These are phyloP conservation scores for Suhomyces kilbournensis DNA, from an alignment of 805 yeast species.

Conservation along the genomic window DNA sequence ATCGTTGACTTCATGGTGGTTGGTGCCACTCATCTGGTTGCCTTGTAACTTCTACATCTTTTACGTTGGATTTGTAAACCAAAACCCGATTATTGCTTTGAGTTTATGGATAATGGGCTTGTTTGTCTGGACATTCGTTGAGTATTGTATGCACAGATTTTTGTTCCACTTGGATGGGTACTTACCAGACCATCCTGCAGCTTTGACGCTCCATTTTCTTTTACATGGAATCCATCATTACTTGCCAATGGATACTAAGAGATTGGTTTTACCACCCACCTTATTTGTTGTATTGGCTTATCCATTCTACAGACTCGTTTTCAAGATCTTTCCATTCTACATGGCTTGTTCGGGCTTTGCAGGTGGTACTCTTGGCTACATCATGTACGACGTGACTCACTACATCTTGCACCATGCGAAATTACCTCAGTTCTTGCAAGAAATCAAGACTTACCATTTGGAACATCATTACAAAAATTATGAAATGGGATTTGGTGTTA, in stretches of 20 bases:
- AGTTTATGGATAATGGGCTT: conserved; percentile 75
- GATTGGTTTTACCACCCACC: conserved; percentile 97
- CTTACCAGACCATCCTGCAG: conserved; percentile 75
- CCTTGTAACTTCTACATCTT: conserved; percentile 71
- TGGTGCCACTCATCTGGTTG: conserved; percentile 83
- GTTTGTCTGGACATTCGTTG: conserved; percentile 89
- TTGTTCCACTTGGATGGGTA: conserved; percentile 87
- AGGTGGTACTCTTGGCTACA: conserved; percentile 94
- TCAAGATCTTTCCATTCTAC: conserved; percentile 71
- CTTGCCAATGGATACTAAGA: conserved; percentile 90
- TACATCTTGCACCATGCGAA: conserved; percentile 87
- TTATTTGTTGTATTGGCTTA: conserved; percentile 65
- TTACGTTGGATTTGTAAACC: conserved; percentile 53
- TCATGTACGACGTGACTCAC: conserved; percentile 90
- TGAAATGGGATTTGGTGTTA: conserved; percentile 95
- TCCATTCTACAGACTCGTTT: conserved; percentile 82
- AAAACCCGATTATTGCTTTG: conserved; percentile 45
- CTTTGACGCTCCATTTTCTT: conserved; percentile 80
- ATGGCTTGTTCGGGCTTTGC: conserved; percentile 90
- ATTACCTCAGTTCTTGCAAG: conserved; percentile 74
- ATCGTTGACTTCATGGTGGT: conserved; percentile 91
- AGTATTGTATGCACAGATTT: conserved; percentile 84
- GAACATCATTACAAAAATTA: conserved; percentile 98
- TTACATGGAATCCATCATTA: conserved; percentile 97
- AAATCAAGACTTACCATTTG: conserved; percentile 83